Evolutionary conservation across 1,284 basidiomycete genomes (phyloP), one percentile per base, ranked within the genome.

Genomic region (Rhizopogon hawkerae): DNA sequence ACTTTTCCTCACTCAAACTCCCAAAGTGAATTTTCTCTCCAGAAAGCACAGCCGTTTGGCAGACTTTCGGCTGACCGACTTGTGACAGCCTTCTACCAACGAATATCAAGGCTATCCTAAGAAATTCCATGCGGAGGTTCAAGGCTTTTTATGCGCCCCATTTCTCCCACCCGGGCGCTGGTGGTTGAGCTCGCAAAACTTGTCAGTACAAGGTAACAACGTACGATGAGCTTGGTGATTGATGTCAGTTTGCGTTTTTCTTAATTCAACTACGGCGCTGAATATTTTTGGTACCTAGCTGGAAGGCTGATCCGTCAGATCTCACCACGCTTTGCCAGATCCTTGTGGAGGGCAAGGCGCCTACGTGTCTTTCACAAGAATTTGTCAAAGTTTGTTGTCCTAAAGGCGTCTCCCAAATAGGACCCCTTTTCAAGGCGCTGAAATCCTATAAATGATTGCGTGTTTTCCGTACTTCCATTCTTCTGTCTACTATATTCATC

Each of bases 11-110:
- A 2, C 39, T 18, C 16, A 42, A 42, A 42, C 39, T 41, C 39
- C 39, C 39, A 41, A 23, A 41, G 14, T 41, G 39, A 23, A 13
- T 3, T 31, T 42, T 42, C 26, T 31, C 6, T 42, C 16, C 39
- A 31, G 39, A 42, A 42, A 42, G 26, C 26, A 42, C 39, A 42
- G 39, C 39, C 26, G 26, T 8, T 41, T 41, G 6, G 38, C 24
- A 29, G 26, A 29, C 26, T 9, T 29, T 29, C 11, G 14, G 14
- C 8, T 31, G 39, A 14, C 14, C 14, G 10, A 16, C 11, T 10
- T 14, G 26, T 31, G 26, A 31, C 39, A 42, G 26, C 10, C 21
- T 42, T 42, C 39, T 11, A 29, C 3, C 26, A 29, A 29, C 9
- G 26, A 29, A 26, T 29, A 16, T 29, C 6, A 13, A 29, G 39